Base-by-base conservation (phyloP, 495 filamentous ascomycete species). In the Thermothielavioides terrestris region DNA sequence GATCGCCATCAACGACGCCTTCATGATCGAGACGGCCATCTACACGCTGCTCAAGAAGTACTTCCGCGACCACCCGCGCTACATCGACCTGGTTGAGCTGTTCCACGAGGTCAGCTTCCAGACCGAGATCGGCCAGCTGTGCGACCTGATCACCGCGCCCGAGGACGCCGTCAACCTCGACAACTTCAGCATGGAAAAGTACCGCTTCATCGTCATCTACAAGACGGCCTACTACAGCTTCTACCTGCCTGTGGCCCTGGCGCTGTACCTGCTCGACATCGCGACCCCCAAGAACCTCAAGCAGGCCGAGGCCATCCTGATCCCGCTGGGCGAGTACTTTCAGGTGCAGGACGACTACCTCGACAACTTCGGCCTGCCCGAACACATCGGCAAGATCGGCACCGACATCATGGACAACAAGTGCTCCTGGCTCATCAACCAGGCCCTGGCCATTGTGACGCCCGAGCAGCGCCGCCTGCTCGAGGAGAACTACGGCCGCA, bases 401-500 rank as follows among this genome's bases (percentile, higher is more conserved):
- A 98, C 94, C 52, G 92, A 98, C 62, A 98, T 98, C 64, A 79
- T 88, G 74, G 92, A 98, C 68, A 98, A 98, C 79, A 98, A 98
- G 76, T 98, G 92, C 77, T 90, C 85, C 6, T 98, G 92, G 92
- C 67, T 97, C 18, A 77, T 98, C 63, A 97, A 97, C 76, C 84
- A 95, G 68, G 94, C 94, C 36, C 77, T 97, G 37, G 70, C 80
- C 62, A 75, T 81, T 41, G 85, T 81, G 49, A 86, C 72, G 2
- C 77, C 85, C 10, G 85, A 88, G 68, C 94, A 97, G 78, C 81
- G 88, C 57, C 72, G 84, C 66, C 63, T 88, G 31, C 81, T 87
- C 30, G 83, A 94, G 59, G 79, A 83, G 37, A 85, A 90, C 70
- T 96, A 96, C 66, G 92, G 92, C 51, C 80, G 78, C 62, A 97